phyloP scores from a whole-genome alignment of 176 grass and related monocot species.

The Paspalum vaginatum region DNA sequence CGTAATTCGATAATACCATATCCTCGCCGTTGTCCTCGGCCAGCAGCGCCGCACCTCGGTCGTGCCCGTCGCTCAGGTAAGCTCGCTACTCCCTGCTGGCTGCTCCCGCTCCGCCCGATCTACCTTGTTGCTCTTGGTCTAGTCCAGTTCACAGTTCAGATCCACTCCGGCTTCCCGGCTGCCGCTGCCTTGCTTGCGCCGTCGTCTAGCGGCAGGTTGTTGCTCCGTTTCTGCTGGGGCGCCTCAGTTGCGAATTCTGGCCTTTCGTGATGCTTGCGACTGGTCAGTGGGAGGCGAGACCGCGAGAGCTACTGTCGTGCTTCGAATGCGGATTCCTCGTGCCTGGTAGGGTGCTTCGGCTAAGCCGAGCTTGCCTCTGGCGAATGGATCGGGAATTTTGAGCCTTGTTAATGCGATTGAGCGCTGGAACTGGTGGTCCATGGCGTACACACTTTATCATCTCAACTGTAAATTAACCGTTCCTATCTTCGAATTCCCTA shows the following conservation, averaged over 20 bases:
- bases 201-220: neutral
- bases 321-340: neutral
- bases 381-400: neutral
- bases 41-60: too few species aligned
- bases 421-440: neutral
- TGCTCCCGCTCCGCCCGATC: constrained; percentile 2
- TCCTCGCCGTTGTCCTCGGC: neutral
- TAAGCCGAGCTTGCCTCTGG: neutral
- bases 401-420: neutral
- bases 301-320: neutral
- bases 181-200: neutral
- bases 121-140: neutral
- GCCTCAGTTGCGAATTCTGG: neutral
- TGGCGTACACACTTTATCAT: too few species aligned
- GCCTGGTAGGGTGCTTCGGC: neutral
- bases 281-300: too few species aligned
- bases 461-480: neutral
- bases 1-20: neutral
- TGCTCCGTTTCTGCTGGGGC: neutral
- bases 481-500: neutral
- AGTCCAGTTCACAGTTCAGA: neutral
- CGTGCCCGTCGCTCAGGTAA: constrained; percentile 4
- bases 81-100: constrained; percentile 4
- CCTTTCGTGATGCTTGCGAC: neutral
- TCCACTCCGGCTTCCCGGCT: constrained; percentile 7